Conservation (phyloP, 2,329 filamentous ascomycete genomes). For the Aschersonia sp. region DNA sequence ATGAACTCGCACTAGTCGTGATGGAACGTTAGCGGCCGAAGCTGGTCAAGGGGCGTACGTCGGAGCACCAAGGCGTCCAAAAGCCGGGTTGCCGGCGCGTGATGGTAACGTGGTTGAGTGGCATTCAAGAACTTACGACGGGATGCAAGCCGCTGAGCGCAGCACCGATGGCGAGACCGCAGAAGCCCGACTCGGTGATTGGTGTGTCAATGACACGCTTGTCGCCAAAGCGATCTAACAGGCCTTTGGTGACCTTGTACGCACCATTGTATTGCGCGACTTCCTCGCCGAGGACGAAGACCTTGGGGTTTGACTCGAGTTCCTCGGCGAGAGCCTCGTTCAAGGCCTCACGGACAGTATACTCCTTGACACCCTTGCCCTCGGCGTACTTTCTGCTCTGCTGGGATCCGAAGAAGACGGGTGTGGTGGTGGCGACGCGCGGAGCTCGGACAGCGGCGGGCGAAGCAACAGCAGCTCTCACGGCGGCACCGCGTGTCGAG, state of each 20-base stretch:
- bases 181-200: slow-evolving; percentile 95
- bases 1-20: slow-evolving; percentile 82
- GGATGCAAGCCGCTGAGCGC: slow-evolving; percentile 90
- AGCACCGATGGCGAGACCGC: slow-evolving; percentile 84
- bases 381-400: slow-evolving; percentile 44
- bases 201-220: slow-evolving; percentile 96
- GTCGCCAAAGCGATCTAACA: slow-evolving; percentile 92
- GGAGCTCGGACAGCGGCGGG: slow-evolving; percentile 19
- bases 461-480: slow-evolving; percentile 16
- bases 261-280: slow-evolving; percentile 99
- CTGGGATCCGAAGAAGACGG: slow-evolving; percentile 22
- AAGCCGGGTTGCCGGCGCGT: no score
- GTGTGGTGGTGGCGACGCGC: slow-evolving; percentile 16
- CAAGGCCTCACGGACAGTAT: slow-evolving; percentile 91
- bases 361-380: slow-evolving; percentile 60
- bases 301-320: slow-evolving; percentile 85
- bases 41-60: background rate
- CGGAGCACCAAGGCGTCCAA: no score
- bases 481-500: slow-evolving; percentile 22
- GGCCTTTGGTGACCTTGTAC: slow-evolving; percentile 98
- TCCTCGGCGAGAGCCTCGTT: slow-evolving; percentile 98
- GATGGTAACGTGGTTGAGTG: no score
- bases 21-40: background rate
- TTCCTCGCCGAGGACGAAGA: slow-evolving; percentile 93
- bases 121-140: slow-evolving; percentile 48